Base-by-base conservation (phyloP, 805 yeast species). In the Schwanniomyces vanrijiae region DNA sequence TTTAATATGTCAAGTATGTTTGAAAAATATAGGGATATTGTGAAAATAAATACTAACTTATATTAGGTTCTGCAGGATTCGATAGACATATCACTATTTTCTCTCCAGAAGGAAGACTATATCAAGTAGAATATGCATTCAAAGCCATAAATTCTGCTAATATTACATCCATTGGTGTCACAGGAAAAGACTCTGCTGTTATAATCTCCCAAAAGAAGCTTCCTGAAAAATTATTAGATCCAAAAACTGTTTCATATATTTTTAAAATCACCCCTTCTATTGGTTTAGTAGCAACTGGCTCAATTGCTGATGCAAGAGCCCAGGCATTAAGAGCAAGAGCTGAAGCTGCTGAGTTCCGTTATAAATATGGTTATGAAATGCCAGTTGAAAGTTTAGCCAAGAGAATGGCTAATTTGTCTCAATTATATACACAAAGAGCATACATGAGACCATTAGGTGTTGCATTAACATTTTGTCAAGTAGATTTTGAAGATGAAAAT, bases 361-460 rank as follows among this genome's bases (percentile, higher is more conserved):
- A 92, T 74, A 86, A 88, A 65, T 88, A 89, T 66, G 99, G 99
- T 35, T 94, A 90, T 65, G 97, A 89, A 63, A 91, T 94, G 90
- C 98, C 98, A 2, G 89, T 88, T 52, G 97, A 90, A 62, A 89
- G 87, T 22, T 75, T 91, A 59, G 88, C 97, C 35, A 92, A 92
- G 73, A 81, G 97, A 65, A 86, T 94, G 88, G 98, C 98, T 46
- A 94, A 94, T 66, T 73, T 90, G 62, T 87, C 96, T 42, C 99
- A 94, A 75, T 82, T 94, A 52, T 94, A 90, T 69, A 94, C 99
- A 37, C 99, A 94, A 71, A 81, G 97, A 64, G 98, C 98, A 9
- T 92, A 92, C 69, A 94, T 94, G 98, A 83, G 99, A 69, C 99
- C 99, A 21, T 76, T 90, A 55, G 99, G 99, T 33, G 97, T 92